Percentiles rank a stretch among this genome's conserved stretches.
Evolutionary conservation across 257 asterid genomes (phyloP).

Genomic region (Jasminum sambac): DNA sequence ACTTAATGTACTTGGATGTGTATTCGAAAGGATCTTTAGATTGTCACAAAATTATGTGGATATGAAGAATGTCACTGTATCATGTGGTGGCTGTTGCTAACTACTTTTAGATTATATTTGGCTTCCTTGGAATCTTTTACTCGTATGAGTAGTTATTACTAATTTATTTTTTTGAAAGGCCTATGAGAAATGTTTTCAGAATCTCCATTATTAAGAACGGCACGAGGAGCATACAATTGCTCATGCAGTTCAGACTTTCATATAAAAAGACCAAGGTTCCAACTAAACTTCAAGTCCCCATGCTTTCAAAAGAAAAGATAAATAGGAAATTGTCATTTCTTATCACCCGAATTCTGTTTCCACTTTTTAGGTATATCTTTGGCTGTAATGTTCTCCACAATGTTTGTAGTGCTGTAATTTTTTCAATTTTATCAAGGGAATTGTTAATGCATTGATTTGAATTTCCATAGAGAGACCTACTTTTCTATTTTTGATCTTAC

Average conservation of each 20-base stretch:
- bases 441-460: not conserved
- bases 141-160: slow-evolving; percentile 3
- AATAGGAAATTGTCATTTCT: not conserved
- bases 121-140: not conserved
- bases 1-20: not conserved
- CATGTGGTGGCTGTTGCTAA: slow-evolving; percentile 9
- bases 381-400: slow-evolving; percentile 48
- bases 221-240: slow-evolving; percentile 96
- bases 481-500: not conserved
- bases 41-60: slow-evolving; percentile 5
- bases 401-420: not conserved
- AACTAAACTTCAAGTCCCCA: slow-evolving; percentile 11
- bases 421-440: not conserved
- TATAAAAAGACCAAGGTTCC: slow-evolving; percentile 88
- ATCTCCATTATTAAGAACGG: slow-evolving; percentile 83
- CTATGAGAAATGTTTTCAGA: slow-evolving; percentile 88
- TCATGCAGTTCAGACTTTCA: slow-evolving; percentile 84
- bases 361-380: slow-evolving; percentile 66
- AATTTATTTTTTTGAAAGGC: slow-evolving; percentile 56
- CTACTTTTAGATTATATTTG: slow-evolving; percentile 5
- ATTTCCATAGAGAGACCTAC: not conserved
- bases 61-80: not conserved
- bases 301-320: slow-evolving; percentile 5
- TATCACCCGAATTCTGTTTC: slow-evolving; percentile 17
- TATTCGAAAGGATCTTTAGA: slow-evolving; percentile 1